Conservation (phyloP, 176 grass and related monocot species). For the Alloteropsis semialata region DNA sequence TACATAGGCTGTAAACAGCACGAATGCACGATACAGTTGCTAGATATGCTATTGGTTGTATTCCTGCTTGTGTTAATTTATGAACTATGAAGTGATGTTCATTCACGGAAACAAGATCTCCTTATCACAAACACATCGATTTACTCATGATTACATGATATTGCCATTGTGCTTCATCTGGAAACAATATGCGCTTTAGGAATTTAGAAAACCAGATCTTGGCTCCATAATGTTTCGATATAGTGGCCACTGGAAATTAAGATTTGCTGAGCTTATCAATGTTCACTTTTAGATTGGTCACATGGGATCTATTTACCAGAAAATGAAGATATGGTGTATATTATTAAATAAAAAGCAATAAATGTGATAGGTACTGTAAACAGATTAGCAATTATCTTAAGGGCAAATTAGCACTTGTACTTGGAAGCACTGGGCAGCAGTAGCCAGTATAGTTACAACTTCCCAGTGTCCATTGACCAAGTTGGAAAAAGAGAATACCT, state of each 20-base stretch:
- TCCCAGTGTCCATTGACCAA: background rate
- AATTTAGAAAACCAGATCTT: background rate
- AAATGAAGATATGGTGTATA: no score
- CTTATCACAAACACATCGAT: background rate
- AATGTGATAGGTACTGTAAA: no score
- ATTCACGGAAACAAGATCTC: background rate
- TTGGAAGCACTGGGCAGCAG: no score
- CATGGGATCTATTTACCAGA: background rate
- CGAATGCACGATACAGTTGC: background rate
- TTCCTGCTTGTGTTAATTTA: background rate
- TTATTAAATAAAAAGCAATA: no score
- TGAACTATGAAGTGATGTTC: no score
- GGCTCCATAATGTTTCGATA: background rate
- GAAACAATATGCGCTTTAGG: background rate
- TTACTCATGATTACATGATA: background rate
- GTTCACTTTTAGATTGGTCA: background rate
- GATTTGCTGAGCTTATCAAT: background rate
- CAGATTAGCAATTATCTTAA: no score
- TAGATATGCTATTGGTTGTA: background rate
- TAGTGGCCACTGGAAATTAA: background rate
- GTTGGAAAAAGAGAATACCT: background rate
- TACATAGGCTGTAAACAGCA: background rate
- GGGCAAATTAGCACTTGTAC: no score
- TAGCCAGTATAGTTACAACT: background rate
- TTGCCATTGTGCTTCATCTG: background rate